phyloP scores from a whole-genome alignment of 805 yeast species.

The Starmerella apis region DNA sequence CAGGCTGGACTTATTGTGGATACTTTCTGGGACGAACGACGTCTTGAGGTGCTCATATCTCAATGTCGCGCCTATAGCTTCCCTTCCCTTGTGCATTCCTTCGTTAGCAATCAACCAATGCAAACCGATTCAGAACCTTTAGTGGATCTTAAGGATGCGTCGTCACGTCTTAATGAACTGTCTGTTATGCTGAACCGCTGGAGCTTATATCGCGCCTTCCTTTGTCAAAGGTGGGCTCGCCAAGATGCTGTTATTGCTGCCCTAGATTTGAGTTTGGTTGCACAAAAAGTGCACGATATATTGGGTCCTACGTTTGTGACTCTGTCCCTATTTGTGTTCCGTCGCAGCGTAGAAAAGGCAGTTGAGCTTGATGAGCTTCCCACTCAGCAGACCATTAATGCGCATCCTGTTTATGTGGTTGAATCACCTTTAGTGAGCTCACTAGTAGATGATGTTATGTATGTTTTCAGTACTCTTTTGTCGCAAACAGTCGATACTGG shows the following conservation, averaged over 20 bases:
- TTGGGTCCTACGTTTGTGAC: conserved; percentile 54
- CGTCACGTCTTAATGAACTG: conserved; percentile 58
- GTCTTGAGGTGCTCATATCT: conserved; percentile 44
- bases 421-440: conserved; percentile 59
- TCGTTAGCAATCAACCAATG: conserved; percentile 4
- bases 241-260: conserved; percentile 29
- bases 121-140: conserved; percentile 1
- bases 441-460: conserved; percentile 71
- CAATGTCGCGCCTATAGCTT: conserved; percentile 49
- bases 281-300: conserved; percentile 43
- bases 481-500: conserved; percentile 64
- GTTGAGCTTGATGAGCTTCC: conserved; percentile 72
- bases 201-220: conserved; percentile 51
- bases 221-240: conserved; percentile 53
- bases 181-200: conserved; percentile 74
- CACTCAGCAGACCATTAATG: conserved; percentile 5
- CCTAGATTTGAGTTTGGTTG: conserved; percentile 44
- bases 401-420: conserved; percentile 34
- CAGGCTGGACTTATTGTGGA: conserved; percentile 84
- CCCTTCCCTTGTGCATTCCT: conserved; percentile 35
- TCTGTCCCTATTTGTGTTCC: conserved; percentile 54
- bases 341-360: conserved; percentile 73
- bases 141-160: conserved; percentile 49
- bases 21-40: conserved; percentile 66
- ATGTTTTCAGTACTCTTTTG: conserved; percentile 59